These are phyloP conservation scores for Dentipellis fragilis DNA, from an alignment of 768 basidiomycete genomes.

Conservation along the genomic window DNA sequence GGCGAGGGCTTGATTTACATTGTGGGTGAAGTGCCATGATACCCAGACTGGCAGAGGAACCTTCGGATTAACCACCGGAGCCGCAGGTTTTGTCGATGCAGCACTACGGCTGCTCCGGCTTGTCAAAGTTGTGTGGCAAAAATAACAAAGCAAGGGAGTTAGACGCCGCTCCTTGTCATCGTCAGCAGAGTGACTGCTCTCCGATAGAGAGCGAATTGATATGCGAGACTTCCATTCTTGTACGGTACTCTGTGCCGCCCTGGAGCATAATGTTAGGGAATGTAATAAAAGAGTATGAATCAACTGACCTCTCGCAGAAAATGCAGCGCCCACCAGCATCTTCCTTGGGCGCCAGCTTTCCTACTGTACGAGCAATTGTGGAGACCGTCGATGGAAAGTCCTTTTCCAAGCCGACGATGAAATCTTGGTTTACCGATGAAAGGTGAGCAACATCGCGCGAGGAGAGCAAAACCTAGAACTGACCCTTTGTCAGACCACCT, in stretches of 20 bases:
- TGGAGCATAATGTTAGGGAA: constrained; percentile 16
- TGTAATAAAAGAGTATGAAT: not conserved
- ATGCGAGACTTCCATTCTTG: constrained; percentile 69
- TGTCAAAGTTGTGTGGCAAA: constrained; percentile 51
- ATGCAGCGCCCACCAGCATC: constrained; percentile 38
- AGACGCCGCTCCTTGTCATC: constrained; percentile 19
- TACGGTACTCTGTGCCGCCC: constrained; percentile 53
- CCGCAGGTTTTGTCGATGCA: constrained; percentile 13
- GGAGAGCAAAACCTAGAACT: not conserved
- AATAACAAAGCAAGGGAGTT: constrained; percentile 43
- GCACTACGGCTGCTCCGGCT: constrained; percentile 41
- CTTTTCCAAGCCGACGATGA: constrained; percentile 69
- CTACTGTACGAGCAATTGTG: constrained; percentile 71
- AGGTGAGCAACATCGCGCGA: not conserved
- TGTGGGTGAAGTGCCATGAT: not conserved
- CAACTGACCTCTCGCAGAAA: constrained; percentile 52
- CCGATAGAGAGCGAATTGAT: constrained; percentile 50
- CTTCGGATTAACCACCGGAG: not conserved
- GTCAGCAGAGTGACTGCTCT: constrained; percentile 8
- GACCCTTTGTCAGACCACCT: constrained; percentile 59
- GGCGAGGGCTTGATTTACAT: not conserved
- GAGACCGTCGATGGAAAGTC: constrained; percentile 86
- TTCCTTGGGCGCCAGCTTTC: constrained; percentile 63
- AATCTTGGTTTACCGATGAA: constrained; percentile 35
- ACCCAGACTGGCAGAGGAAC: constrained; percentile 16